Evolutionary conservation across 495 filamentous ascomycete genomes (phyloP), one percentile per base, ranked within the genome.

Genomic region (Lasiosphaeria ovina): DNA sequence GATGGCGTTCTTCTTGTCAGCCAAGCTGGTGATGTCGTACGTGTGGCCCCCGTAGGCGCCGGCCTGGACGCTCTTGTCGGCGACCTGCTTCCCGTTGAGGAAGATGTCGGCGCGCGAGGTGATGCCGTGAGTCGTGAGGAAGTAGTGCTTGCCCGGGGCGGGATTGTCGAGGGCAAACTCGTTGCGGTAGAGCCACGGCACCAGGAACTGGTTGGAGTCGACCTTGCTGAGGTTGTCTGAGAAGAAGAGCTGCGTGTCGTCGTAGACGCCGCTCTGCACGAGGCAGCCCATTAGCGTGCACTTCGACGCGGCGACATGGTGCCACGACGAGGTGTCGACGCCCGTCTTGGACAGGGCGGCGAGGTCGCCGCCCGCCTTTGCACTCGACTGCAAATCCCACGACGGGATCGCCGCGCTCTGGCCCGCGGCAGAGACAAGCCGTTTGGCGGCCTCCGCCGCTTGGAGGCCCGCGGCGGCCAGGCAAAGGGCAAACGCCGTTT

Each of bases 181-280:
- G 31, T 83, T 67, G n/a, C 85, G 79, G 62, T 86, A 88, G 8
- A 87, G 62, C 85, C 85, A 89, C 0, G 85, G 81, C 1, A 79
- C 76, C 3, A 68, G 59, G 62, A 87, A 89, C 53, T 75, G 74
- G 2, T 74, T 65, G 7, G 67, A 62, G 32, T 81, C 77, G 42
- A 82, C 68, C 2, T 59, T 67, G 49, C 76, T 64, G 48, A 85
- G 76, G 54, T 81, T 81, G 24, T 84, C 69, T 0, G 84, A 87
- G 64, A 76, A 86, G 68, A 86, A 88, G 0, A 88, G 63, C 0
- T 82, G 68, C 0, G 73, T 70, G 42, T 87, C 84, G 36, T 77
- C 79, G 72, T 83, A 87, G 4, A 82, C 72, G 3, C 77, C 77
- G 16, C 74, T 77, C 24, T 80, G 69, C 31, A 88, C 65, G 4